Evolutionary conservation across 2,329 filamentous ascomycete genomes (phyloP).

Genomic region (Diaporthe vaccinii): DNA sequence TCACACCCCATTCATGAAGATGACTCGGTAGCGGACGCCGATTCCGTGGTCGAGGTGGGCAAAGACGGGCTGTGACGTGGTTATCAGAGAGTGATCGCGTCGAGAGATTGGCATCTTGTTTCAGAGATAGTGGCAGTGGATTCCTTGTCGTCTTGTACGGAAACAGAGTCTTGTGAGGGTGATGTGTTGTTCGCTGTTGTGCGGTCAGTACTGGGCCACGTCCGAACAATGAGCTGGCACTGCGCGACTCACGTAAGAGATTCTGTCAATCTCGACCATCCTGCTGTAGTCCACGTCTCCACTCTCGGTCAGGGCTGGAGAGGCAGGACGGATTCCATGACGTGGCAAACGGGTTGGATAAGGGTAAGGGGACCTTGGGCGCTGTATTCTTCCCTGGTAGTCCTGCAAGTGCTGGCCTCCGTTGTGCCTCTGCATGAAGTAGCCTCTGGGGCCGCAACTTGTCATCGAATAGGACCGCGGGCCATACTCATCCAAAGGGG

Average conservation of each 20-base stretch:
- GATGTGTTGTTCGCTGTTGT: constrained; percentile 61
- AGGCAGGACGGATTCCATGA: constrained; percentile 63
- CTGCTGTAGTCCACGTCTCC: constrained; percentile 63
- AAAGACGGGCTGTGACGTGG: constrained; percentile 27
- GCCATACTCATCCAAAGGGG: constrained; percentile 57
- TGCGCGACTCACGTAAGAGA: constrained; percentile 58
- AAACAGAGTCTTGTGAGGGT: constrained; percentile 56
- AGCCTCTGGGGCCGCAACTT: constrained; percentile 57
- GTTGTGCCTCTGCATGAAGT: constrained; percentile 17
- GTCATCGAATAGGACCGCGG: constrained; percentile 69
- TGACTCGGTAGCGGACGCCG: constrained; percentile 52
- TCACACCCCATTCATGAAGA: constrained; percentile 51
- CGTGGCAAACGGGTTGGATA: constrained; percentile 70
- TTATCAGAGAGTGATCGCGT: constrained; percentile 52
- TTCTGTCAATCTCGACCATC: constrained; percentile 64
- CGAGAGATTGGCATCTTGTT: constrained; percentile 57
- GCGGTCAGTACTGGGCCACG: not conserved
- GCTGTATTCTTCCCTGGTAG: constrained; percentile 41
- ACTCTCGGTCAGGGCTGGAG: constrained; percentile 63
- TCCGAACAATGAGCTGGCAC: not conserved
- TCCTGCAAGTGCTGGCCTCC: constrained; percentile 51
- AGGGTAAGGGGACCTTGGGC: constrained; percentile 71
- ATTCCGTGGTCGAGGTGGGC: constrained; percentile 42
- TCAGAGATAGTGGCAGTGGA: constrained; percentile 55
- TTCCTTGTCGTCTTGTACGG: constrained; percentile 51